Percentiles rank a stretch among this genome's conserved stretches.
Conservation (phyloP, 805 yeast genomes). For the Wickerhamomyces hampshirensis region DNA sequence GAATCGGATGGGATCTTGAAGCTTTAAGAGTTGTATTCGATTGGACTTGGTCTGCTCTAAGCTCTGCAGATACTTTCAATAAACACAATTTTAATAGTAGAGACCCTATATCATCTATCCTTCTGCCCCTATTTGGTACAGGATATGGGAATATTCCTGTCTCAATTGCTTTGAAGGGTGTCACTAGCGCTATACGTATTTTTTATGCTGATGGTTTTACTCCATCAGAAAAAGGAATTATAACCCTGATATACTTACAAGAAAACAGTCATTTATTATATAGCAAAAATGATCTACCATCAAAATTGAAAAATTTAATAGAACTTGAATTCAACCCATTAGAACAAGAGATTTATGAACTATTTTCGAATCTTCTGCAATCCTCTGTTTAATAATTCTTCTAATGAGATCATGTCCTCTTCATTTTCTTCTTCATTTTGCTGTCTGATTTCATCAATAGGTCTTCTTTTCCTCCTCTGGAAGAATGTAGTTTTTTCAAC, state of each 20-base stretch:
- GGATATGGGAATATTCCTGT: constrained; percentile 34
- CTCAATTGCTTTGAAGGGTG: constrained; percentile 29
- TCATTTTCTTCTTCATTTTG: not conserved
- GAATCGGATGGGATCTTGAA: constrained; percentile 7
- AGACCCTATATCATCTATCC: constrained; percentile 2
- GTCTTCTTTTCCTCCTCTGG: constrained; percentile 1
- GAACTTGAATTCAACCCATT: no score
- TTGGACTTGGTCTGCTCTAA: constrained; percentile 32
- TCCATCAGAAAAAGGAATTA: constrained; percentile 3
- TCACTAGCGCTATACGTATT: constrained; percentile 31
- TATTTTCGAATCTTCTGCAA: no score
- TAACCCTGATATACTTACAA: constrained; percentile 6
- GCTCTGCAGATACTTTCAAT: constrained; percentile 10
- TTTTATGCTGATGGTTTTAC: constrained; percentile 11
- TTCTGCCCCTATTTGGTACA: constrained; percentile 36
- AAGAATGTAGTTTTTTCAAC: constrained; percentile 12
- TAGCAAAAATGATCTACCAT: no score
- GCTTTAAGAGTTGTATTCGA: constrained; percentile 29
- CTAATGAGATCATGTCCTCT: constrained; percentile 9
- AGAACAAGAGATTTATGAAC: no score
- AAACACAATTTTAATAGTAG: constrained; percentile 7
- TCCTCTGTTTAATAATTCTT: constrained; percentile 7
- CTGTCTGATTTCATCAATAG: constrained; percentile 2
- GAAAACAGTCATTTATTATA: no score
- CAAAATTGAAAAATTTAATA: no score